These are phyloP conservation scores for Paracoccidioides brasiliensis DNA, from an alignment of 2,329 filamentous ascomycete genomes.

Conservation along the genomic window DNA sequence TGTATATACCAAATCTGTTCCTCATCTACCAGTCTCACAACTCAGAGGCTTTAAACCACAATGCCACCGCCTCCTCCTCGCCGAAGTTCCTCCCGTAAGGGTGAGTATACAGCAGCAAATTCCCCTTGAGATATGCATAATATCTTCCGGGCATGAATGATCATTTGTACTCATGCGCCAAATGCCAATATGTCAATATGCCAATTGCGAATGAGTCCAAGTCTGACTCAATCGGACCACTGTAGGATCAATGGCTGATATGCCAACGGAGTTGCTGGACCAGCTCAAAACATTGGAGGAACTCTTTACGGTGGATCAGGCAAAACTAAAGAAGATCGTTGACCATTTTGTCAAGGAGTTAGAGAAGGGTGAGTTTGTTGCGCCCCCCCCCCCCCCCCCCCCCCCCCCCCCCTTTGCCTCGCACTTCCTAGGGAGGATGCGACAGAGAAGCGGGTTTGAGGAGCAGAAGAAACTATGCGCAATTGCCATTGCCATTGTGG, in stretches of 20 bases:
- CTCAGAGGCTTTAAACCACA: not conserved
- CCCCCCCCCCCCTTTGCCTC: not conserved
- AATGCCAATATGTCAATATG: not conserved
- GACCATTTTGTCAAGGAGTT: constrained; percentile 82
- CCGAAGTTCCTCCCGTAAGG: constrained; percentile 57
- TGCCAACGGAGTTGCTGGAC: constrained; percentile 67
- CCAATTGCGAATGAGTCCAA: not conserved
- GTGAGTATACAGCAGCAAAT: constrained; percentile 38
- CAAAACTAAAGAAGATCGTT: constrained; percentile 80
- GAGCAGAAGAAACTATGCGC: not conserved
- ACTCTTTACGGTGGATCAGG: constrained; percentile 61
- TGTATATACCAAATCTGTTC: too few species aligned
- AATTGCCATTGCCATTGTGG: not conserved
- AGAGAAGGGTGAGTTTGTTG: constrained; percentile 54
- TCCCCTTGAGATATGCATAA: not conserved
- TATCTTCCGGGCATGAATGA: not conserved
- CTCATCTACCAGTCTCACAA: not conserved
- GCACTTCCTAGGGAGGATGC: not conserved
- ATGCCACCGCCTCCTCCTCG: constrained; percentile 52
- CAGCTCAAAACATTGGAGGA: constrained; percentile 79
- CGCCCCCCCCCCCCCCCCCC: not conserved
- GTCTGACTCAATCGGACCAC: not conserved
- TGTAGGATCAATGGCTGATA: constrained; percentile 75
- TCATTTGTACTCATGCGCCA: not conserved
- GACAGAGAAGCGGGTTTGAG: not conserved